Percentiles rank a stretch among this genome's conserved stretches.
These are phyloP conservation scores for Acanthamoeba divionensis DNA, from an alignment of 208 protist genomes.

Conservation along the genomic window DNA sequence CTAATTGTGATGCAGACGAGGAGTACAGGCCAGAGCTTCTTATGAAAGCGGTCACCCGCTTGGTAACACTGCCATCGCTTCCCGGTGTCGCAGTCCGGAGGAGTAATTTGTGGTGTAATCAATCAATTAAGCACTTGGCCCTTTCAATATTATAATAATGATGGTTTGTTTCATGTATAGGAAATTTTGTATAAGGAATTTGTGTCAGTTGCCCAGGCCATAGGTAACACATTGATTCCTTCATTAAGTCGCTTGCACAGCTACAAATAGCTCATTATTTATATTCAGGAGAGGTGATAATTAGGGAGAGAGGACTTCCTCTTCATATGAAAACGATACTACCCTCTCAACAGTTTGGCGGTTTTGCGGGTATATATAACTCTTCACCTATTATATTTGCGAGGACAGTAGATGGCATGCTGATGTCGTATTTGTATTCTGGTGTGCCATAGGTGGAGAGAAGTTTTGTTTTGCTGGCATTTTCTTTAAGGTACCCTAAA, in stretches of 20 bases:
- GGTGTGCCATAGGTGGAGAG: neutral
- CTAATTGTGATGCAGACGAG: neutral
- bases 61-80: neutral
- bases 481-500: no score
- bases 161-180: neutral
- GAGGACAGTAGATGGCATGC: neutral
- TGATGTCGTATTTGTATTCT: neutral
- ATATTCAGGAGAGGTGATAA: neutral
- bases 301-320: neutral
- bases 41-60: neutral
- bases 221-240: neutral
- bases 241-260: neutral
- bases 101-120: neutral
- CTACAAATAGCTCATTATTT: neutral
- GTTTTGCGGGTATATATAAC: neutral
- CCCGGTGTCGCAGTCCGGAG: neutral
- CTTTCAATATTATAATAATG: neutral
- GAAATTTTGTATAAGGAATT: constrained; percentile 18
- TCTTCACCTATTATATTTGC: neutral
- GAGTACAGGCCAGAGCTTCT: neutral
- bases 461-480: constrained; percentile 45
- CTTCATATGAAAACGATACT: neutral
- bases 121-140: neutral
- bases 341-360: constrained; percentile 6
- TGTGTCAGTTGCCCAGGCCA: constrained; percentile 14